These are phyloP conservation scores for Aspergillus eucalypticola DNA, from an alignment of 2,329 filamentous ascomycete genomes.

Conservation along the genomic window DNA sequence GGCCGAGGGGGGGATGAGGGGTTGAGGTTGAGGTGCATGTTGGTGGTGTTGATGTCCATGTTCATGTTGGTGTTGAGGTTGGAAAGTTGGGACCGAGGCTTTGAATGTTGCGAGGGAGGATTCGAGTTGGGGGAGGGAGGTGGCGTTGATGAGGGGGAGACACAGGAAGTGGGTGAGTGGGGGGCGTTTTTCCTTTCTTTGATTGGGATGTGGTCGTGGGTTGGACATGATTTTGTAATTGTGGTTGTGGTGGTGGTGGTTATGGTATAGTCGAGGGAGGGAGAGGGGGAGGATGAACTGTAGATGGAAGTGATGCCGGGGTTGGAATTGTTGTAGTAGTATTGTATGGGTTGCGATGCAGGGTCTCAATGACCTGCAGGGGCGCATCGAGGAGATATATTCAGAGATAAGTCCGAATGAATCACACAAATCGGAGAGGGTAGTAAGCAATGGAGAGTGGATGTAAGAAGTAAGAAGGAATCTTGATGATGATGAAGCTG, in stretches of 20 bases:
- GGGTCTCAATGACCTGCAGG: not conserved
- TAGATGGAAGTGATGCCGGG: not conserved
- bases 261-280: too few relatives aligned
- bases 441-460: not conserved
- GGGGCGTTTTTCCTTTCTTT: conserved; percentile 29
- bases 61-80: conserved; percentile 8
- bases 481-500: not conserved
- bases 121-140: conserved; percentile 66
- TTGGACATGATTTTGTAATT: conserved; percentile 11
- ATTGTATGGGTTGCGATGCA: not conserved
- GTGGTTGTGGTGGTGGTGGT: not conserved
- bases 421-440: too few relatives aligned
- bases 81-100: conserved; percentile 50
- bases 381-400: conserved; percentile 3
- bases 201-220: not conserved
- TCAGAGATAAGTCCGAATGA: too few relatives aligned
- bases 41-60: conserved; percentile 6
- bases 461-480: not conserved
- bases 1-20: conserved; percentile 63
- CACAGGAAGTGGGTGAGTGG: conserved; percentile 50
- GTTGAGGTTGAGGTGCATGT: conserved; percentile 35
- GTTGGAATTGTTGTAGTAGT: conserved; percentile 11
- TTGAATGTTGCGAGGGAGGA: conserved; percentile 62
- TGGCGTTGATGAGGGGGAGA: conserved; percentile 61
- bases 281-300: too few relatives aligned